Percentiles rank a stretch among this genome's conserved stretches.
Conservation (phyloP, 495 filamentous ascomycete species). For the Penicillium desertorum region DNA sequence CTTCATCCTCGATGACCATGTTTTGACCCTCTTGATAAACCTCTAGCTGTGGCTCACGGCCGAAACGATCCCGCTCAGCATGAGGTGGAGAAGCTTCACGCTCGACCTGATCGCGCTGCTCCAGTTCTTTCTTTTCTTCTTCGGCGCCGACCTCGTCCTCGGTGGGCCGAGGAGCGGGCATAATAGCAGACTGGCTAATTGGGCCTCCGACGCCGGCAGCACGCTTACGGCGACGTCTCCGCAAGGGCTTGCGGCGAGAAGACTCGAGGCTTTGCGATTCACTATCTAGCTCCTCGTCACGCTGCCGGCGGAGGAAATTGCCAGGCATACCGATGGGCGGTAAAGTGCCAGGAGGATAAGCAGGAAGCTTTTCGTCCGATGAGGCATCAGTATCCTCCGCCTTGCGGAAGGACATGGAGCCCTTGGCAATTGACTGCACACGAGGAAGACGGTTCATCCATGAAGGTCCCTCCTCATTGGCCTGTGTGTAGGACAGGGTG, state of each 20-base stretch:
- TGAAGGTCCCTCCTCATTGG: constrained; percentile 80
- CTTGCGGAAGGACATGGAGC: constrained; percentile 77
- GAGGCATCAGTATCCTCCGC: constrained; percentile 53
- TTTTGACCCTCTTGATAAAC: constrained; percentile 81
- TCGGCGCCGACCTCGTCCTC: constrained; percentile 24
- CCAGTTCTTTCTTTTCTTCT: constrained; percentile 36
- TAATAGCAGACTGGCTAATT: constrained; percentile 87
- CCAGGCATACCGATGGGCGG: constrained; percentile 73
- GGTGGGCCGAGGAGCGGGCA: constrained; percentile 57
- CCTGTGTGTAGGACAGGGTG: constrained; percentile 91
- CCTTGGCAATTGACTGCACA: constrained; percentile 76
- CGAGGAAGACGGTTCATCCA: constrained; percentile 96
- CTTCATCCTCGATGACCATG: constrained; percentile 79
- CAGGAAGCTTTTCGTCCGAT: constrained; percentile 61
- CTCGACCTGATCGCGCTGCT: constrained; percentile 40
- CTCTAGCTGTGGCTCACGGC: constrained; percentile 52
- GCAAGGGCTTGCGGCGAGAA: constrained; percentile 59
- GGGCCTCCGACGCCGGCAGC: constrained; percentile 79
- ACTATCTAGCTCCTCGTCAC: constrained; percentile 64
- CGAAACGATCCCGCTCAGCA: constrained; percentile 37
- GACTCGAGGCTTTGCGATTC: constrained; percentile 53
- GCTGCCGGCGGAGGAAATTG: constrained; percentile 78
- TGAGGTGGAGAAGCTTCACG: constrained; percentile 31
- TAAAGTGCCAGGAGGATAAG: constrained; percentile 75
- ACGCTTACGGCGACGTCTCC: constrained; percentile 61